A percentile compares a stretch with the other conserved stretches of the same genome.
Conservation (phyloP, 2,329 filamentous ascomycete species). For the Ceratocystis diversiconidia region DNA sequence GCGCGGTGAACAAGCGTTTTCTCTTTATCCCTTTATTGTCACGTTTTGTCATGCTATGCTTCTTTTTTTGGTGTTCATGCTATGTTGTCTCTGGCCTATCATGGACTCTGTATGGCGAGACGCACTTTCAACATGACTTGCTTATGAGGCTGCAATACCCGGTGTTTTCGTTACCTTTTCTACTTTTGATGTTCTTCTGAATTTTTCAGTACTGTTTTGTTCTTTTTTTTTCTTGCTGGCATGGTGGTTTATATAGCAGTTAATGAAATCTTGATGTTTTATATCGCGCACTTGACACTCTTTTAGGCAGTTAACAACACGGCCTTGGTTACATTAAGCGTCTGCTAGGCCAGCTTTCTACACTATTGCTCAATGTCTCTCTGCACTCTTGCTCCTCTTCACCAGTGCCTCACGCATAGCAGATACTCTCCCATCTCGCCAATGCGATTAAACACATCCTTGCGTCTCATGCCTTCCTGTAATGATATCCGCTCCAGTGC, state of each 20-base stretch:
- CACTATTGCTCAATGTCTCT: too few species aligned
- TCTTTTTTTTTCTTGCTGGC: neutral
- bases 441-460: slow-evolving; percentile 57
- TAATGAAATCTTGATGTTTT: neutral
- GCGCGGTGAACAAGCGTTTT: neutral
- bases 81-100: slow-evolving; percentile 1
- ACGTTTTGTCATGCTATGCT: slow-evolving; percentile 10
- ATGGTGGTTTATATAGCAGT: neutral
- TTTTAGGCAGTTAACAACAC: too few species aligned
- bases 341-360: too few species aligned
- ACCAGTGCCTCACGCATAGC: slow-evolving; percentile 58
- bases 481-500: slow-evolving; percentile 76
- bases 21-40: neutral
- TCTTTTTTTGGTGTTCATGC: neutral
- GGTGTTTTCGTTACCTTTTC: neutral
- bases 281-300: neutral
- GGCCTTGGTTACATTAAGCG: too few species aligned
- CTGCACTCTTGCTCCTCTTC: neutral
- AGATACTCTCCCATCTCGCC: slow-evolving; percentile 54
- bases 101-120: neutral
- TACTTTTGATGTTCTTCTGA: neutral
- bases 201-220: neutral
- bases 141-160: slow-evolving; percentile 1
- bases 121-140: neutral
- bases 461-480: slow-evolving; percentile 75